phyloP scores from a whole-genome alignment of 257 asterid species.

The Mitragyna speciosa region DNA sequence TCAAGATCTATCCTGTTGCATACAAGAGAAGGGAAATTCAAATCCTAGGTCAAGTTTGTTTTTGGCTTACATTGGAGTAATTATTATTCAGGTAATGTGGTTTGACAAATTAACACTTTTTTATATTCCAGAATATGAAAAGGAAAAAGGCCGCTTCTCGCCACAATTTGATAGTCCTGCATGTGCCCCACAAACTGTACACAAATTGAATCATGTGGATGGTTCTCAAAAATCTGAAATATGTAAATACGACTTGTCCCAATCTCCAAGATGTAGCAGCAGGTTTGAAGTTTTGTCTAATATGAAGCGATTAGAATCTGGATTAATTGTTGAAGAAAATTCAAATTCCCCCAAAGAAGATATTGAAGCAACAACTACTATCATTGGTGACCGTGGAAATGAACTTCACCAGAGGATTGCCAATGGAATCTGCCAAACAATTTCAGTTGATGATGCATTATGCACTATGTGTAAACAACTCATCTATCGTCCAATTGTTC shows the following conservation, averaged over 20 bases:
- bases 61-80: neutral
- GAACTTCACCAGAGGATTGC: slow-evolving; percentile 1
- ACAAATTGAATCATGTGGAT: neutral
- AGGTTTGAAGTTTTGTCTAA: neutral
- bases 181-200: neutral
- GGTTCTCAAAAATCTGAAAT: slow-evolving; percentile 11
- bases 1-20: slow-evolving; percentile 43
- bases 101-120: slow-evolving; percentile 8
- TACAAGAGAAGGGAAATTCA: slow-evolving; percentile 46
- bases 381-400: neutral
- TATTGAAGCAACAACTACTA: neutral
- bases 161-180: slow-evolving; percentile 13
- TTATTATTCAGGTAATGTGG: neutral
- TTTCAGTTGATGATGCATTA: slow-evolving; percentile 41
- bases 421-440: slow-evolving; percentile 25
- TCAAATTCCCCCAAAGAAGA: neutral
- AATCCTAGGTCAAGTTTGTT: slow-evolving; percentile 38
- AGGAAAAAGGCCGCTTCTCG: slow-evolving; percentile 13
- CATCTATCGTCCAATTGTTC: slow-evolving; percentile 47
- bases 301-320: neutral
- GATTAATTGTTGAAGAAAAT: neutral
- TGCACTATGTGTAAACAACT: slow-evolving; percentile 44
- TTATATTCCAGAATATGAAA: slow-evolving; percentile 20
- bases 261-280: slow-evolving; percentile 2
- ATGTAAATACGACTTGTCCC: neutral